Percentiles rank a stretch among this genome's conserved stretches.
These are phyloP conservation scores for Paecilomyces sp. DNA, from an alignment of 2,329 filamentous ascomycete genomes.

Conservation along the genomic window DNA sequence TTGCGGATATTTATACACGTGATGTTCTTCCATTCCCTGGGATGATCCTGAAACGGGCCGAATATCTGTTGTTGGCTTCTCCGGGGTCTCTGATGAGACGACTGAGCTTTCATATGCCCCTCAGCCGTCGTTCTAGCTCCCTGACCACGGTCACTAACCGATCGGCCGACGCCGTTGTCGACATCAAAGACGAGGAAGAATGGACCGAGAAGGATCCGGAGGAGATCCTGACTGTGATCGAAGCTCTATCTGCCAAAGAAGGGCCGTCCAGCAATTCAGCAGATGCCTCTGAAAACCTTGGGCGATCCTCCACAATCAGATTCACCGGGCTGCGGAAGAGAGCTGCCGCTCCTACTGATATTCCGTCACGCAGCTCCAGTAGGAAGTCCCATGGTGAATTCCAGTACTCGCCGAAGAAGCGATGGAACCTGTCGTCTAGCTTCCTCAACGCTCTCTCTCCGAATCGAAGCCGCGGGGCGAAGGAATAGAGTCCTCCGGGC, in stretches of 20 bases:
- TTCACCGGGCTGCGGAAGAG: constrained; percentile 3
- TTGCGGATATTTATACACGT: constrained; percentile 78
- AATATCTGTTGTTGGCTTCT: constrained; percentile 72
- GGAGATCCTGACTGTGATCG: not conserved
- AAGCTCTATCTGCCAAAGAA: not conserved
- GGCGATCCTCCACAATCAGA: constrained; percentile 1
- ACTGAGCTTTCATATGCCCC: constrained; percentile 71
- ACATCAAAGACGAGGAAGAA: constrained; percentile 4
- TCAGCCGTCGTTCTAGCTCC: constrained; percentile 64
- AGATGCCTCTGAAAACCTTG: not conserved
- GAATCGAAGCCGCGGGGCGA: not conserved
- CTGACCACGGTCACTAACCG: constrained; percentile 22
- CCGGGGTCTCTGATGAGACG: constrained; percentile 83
- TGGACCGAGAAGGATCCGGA: constrained; percentile 6
- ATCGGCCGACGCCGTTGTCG: constrained; percentile 6
- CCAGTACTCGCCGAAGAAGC: constrained; percentile 4
- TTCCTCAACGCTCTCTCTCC: constrained; percentile 3
- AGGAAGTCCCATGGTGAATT: constrained; percentile 1
- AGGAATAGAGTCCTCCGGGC: not conserved
- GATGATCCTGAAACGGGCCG: constrained; percentile 60
- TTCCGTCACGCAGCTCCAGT: not conserved
- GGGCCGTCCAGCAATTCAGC: not conserved
- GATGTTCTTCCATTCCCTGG: constrained; percentile 76
- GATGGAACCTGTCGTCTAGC: constrained; percentile 5
- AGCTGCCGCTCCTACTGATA: constrained; percentile 1